phyloP scores from a whole-genome alignment of 352 stramenopile species.

The Phytophthora pini region DNA sequence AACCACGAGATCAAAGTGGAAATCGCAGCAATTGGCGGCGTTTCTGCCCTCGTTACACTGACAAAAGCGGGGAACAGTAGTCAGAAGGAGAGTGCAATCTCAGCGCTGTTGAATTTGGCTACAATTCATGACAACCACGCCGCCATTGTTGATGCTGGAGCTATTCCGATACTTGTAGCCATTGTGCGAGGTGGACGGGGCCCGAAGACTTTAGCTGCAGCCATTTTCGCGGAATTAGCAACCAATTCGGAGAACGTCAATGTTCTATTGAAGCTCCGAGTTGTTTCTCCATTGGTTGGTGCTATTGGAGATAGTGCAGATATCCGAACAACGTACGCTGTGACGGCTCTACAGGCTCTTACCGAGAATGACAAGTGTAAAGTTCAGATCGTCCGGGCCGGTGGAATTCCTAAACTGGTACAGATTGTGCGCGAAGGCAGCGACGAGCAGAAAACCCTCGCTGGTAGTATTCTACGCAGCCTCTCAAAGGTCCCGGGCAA shows the following conservation, averaged over 20 bases:
- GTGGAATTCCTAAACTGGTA: background rate
- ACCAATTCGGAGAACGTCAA: background rate
- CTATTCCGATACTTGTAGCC: background rate
- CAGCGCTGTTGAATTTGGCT: background rate
- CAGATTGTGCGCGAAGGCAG: background rate
- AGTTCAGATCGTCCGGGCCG: background rate
- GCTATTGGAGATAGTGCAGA: background rate
- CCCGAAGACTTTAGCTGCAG: background rate
- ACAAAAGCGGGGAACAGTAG: background rate
- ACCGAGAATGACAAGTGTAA: background rate
- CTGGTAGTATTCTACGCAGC: background rate
- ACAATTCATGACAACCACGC: background rate
- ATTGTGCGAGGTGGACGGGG: background rate
- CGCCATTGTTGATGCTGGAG: background rate
- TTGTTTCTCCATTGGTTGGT: background rate
- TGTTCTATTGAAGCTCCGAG: background rate
- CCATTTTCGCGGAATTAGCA: background rate
- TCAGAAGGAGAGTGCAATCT: background rate
- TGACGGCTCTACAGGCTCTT: background rate
- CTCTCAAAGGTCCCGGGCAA: background rate
- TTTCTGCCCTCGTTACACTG: background rate
- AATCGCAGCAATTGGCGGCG: background rate
- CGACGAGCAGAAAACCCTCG: background rate
- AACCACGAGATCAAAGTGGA: no score
- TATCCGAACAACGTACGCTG: background rate